Evolutionary conservation across 2,329 filamentous ascomycete genomes (phyloP).

Genomic region (Penicillium sp.): DNA sequence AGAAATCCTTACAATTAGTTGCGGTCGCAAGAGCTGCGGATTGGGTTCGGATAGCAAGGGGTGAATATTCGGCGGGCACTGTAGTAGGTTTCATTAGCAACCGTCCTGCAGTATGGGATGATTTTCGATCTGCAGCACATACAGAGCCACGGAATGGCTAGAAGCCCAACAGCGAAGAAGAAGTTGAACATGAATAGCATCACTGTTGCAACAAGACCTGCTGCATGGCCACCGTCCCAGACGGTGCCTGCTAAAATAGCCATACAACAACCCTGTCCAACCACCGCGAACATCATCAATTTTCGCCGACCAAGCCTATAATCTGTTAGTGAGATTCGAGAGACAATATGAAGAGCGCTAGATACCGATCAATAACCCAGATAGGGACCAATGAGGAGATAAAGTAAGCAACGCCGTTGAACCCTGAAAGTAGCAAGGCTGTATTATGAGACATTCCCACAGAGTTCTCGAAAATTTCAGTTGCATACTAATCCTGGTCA

Average conservation of each 20-base stretch:
- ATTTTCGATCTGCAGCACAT: constrained; percentile 10
- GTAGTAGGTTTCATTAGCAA: constrained; percentile 19
- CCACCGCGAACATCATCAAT: constrained; percentile 59
- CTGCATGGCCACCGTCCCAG: constrained; percentile 36
- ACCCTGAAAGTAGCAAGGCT: constrained; percentile 34
- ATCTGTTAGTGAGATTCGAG: background rate
- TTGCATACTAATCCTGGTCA: constrained; percentile 29
- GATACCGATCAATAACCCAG: constrained; percentile 37
- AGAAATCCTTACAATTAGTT: constrained; percentile 42
- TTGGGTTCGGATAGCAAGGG: constrained; percentile 50
- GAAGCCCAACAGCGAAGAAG: constrained; percentile 52
- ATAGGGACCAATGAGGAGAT: constrained; percentile 40
- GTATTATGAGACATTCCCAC: constrained; percentile 45
- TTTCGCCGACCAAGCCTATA: constrained; percentile 53
- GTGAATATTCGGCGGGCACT: constrained; percentile 49
- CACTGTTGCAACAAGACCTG: constrained; percentile 45
- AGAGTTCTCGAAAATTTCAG: constrained; percentile 48
- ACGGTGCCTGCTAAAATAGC: constrained; percentile 49
- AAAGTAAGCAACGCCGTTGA: constrained; percentile 48
- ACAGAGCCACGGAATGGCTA: constrained; percentile 47
- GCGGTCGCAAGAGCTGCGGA: constrained; percentile 52
- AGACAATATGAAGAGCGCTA: background rate
- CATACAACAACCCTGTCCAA: constrained; percentile 54
- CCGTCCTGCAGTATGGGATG: background rate
- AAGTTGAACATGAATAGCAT: constrained; percentile 59